Conservation (phyloP, 2,329 filamentous ascomycete species). For the Alternaria postmessia region DNA sequence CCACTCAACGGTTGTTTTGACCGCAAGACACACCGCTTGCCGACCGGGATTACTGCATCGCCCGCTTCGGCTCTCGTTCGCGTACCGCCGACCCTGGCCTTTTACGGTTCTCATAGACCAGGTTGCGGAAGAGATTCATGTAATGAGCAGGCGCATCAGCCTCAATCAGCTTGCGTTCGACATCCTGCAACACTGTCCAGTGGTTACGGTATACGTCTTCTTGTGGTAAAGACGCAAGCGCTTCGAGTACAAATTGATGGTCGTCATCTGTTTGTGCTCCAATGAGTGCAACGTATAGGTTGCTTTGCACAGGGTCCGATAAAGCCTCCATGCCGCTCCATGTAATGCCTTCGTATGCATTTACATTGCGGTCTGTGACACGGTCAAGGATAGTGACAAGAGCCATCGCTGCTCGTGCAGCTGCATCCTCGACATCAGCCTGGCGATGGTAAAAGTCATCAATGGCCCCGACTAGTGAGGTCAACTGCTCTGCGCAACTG, state of each 20-base stretch:
- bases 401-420: conserved; percentile 38
- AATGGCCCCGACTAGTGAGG: conserved; percentile 36
- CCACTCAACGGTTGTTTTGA: background rate
- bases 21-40: background rate
- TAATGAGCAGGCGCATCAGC: conserved; percentile 36
- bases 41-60: conserved; percentile 28
- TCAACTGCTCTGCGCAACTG: conserved; percentile 43
- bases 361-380: conserved; percentile 42
- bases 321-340: conserved; percentile 38
- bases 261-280: conserved; percentile 23
- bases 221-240: conserved; percentile 37
- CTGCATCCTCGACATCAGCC: conserved; percentile 31
- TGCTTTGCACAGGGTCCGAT: conserved; percentile 37
- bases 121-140: conserved; percentile 34
- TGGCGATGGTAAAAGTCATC: conserved; percentile 39
- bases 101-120: conserved; percentile 45
- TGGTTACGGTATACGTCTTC: conserved; percentile 44
- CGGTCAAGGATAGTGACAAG: conserved; percentile 45
- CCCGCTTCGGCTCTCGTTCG: conserved; percentile 42
- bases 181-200: conserved; percentile 35
- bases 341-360: conserved; percentile 42
- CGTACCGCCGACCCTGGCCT: conserved; percentile 39
- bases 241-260: conserved; percentile 41
- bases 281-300: conserved; percentile 45
- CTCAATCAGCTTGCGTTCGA: conserved; percentile 37